Base-by-base conservation (phyloP, 176 grass and related monocot species). In the Raddia guianensis region DNA sequence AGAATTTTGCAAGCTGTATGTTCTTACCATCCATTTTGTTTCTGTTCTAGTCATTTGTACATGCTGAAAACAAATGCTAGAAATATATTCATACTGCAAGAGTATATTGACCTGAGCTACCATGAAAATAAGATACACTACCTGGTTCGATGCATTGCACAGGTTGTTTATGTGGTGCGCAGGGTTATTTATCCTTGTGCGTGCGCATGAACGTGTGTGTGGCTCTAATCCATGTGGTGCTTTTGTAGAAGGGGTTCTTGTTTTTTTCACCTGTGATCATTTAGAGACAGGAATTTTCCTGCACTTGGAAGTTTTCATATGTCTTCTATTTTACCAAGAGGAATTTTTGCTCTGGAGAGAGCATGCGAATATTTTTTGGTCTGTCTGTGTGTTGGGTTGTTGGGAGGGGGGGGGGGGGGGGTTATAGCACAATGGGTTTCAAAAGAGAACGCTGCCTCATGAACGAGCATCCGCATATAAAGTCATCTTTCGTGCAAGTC, bases 31-130 rank as follows among this genome's bases (percentile, higher is more conserved):
- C 80, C 44, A 11, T 19, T 65, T 77, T 66, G 11, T 63, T 71
- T 76, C 7, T 47, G 9, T 64, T 70, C 69, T 14, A 19, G 5
- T 76, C 62, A 6, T 76, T 63, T 52, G 49, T 73, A 13, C 32
- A 14, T 11, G 45, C 58, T 59, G 69, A 43, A 32, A 5, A 66
- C 7, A 7, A 48, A 27, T 15, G 55, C 15, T 21, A 14, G 18
- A 27, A 73, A 80, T 57, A 49, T 61, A 15, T 45, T 8, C 7
- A 37, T 73, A 18, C n/a, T 53, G 9, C 13, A 64, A 72, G 19
- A 45, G 27, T 14, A 61, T 81, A 60, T 68, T 68, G 62, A 60
- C 72, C 27, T 81, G 70, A 55, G 7, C 45, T 14, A 15, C 63
- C 21, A 72, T 52, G 5, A 42, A 16, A 63, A 72, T 52, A 3